Evolutionary conservation across 1,139 yeast genomes (phyloP).

Genomic region (Blastobotrys proliferans): DNA sequence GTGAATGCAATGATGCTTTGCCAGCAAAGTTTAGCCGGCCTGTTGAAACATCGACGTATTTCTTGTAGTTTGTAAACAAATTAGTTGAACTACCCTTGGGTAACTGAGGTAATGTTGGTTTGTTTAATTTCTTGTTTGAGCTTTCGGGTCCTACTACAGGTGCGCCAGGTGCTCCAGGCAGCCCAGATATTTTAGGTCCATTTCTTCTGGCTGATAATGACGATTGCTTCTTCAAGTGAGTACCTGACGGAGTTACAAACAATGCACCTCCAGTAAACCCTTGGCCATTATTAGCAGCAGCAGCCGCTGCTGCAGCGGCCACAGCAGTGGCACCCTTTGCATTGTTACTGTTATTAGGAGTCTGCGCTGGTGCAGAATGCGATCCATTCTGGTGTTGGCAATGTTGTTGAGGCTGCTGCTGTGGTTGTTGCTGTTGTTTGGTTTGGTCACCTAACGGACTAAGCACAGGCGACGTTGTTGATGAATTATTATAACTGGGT

Average conservation of each 20-base stretch:
- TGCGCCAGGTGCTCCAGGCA: too few species aligned
- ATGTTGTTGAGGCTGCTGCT: background rate
- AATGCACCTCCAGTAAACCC: constrained; percentile 2
- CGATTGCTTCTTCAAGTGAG: background rate
- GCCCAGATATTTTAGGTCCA: constrained; percentile 1
- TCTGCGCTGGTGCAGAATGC: constrained; percentile 1
- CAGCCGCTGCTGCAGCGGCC: constrained; percentile 2
- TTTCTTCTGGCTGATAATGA: constrained; percentile 3
- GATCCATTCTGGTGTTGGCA: background rate
- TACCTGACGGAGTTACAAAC: background rate
- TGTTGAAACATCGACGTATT: constrained; percentile 84
- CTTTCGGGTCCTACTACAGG: too few species aligned
- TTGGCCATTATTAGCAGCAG: constrained; percentile 1
- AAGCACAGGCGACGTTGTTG: constrained; percentile 8
- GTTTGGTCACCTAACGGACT: background rate
- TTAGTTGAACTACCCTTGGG: background rate
- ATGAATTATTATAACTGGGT: constrained; percentile 5
- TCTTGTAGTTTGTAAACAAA: constrained; percentile 46
- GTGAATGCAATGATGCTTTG: constrained; percentile 84
- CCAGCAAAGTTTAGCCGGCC: constrained; percentile 92
- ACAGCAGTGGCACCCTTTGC: background rate
- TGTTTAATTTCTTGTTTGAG: constrained; percentile 20
- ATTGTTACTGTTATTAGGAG: too few species aligned
- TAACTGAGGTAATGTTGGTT: constrained; percentile 1
- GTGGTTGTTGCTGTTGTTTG: constrained; percentile 4